phyloP scores from a whole-genome alignment of 1,284 basidiomycete genomes.

The Pseudozyma sp. region DNA sequence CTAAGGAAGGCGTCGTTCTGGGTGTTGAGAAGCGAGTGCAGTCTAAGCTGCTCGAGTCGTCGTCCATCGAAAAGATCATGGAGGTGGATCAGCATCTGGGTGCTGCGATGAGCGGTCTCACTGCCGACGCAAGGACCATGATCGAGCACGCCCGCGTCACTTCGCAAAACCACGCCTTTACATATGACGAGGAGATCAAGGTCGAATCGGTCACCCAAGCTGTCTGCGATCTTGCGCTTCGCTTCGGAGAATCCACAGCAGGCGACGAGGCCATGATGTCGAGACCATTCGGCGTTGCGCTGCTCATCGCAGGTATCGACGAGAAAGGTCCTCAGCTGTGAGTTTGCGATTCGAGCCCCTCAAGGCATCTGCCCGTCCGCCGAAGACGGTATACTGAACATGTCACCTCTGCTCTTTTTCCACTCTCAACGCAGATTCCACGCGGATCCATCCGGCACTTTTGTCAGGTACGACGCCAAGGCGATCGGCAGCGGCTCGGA shows the following conservation, averaged over 20 bases:
- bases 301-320: slow-evolving; percentile 95
- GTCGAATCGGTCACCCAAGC: slow-evolving; percentile 87
- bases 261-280: slow-evolving; percentile 98
- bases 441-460: slow-evolving; percentile 99
- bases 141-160: slow-evolving; percentile 99
- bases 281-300: slow-evolving; percentile 93
- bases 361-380: not conserved
- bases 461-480: slow-evolving; percentile 96
- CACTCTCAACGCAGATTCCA: slow-evolving; percentile 71
- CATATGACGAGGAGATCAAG: slow-evolving; percentile 95
- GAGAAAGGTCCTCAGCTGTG: slow-evolving; percentile 90
- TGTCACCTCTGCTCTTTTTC: not conserved
- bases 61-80: slow-evolving; percentile 99
- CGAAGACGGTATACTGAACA: not conserved
- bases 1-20: slow-evolving; percentile 86
- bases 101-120: slow-evolving; percentile 97
- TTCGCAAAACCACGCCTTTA: slow-evolving; percentile 89
- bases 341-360: slow-evolving; percentile 6
- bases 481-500: slow-evolving; percentile 98
- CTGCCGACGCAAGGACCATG: slow-evolving; percentile 98
- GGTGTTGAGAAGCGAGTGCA: slow-evolving; percentile 99
- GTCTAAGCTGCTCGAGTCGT: slow-evolving; percentile 92
- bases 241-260: slow-evolving; percentile 95
- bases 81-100: slow-evolving; percentile 97
- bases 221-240: slow-evolving; percentile 94